Evolutionary conservation across 2,329 filamentous ascomycete species (phyloP), one percentile per base, ranked within the genome.

Genomic region (Rhynchosporium agropyri): DNA sequence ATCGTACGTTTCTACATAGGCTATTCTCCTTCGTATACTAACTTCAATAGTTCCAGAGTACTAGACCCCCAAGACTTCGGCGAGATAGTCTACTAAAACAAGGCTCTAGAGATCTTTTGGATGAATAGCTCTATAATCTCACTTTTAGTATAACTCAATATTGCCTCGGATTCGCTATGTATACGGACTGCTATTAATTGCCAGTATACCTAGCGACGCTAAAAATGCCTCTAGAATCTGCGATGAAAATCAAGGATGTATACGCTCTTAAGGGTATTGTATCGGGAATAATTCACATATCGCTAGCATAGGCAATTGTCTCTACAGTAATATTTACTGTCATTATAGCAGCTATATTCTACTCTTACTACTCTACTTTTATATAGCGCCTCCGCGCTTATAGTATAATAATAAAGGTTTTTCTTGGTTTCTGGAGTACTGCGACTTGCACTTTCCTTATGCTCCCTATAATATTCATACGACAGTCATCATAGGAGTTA

Each of bases 361-460:
- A 31, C 40, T 54, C 31, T 54, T 29, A 38, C 40, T 54, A 54
- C 50, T 54, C 3, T 54, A 54, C 50, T 40, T 54, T 54, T 20
- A 54, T 40, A 3, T n/a, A 54, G 50, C 50, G 50, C 31, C 40
- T 54, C 40, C 31, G 50, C 50, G 31, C 31, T 12, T 54, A 9
- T 54, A 8, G 50, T n/a, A 54, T 54, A 38, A 8, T 54, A 54
- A 5, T 54, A 26, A 54, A 54, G 50, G 31, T 31, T 54, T 54
- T 54, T 54, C 15, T 54, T 54, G 5, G 33, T 36, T 38, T 53
- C 49, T 36, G 49, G 29, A 53, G 49, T 31, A 53, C 36, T 53
- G 28, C 49, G 33, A 53, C 49, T 31, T 53, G 49, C 49, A 36
- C 29, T 53, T 53, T 53, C 49, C 29, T 53, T 53, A 53, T 53